Evolutionary conservation across 805 yeast species (phyloP), one percentile per base, ranked within the genome.

Genomic region (Myxozyma sirexii): DNA sequence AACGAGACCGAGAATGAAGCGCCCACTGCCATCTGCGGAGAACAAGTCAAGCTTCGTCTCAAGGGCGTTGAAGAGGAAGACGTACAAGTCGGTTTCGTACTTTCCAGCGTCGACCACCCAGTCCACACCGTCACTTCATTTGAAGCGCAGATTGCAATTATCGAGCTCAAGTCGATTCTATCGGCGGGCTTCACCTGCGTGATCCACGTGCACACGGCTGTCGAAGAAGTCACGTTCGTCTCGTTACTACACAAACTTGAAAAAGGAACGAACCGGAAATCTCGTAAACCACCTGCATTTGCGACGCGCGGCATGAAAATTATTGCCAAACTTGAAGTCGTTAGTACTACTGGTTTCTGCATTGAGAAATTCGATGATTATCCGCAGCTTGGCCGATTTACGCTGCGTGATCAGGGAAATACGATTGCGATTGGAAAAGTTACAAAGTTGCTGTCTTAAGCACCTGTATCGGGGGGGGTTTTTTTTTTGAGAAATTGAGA

Each of bases 241-340:
- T 85, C 85, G 70, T 82, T 94, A 74, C 80, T 91, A 72, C 98
- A 94, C 79, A 91, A 93, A 78, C 80, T 94, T 70, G 96, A 94
- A 76, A 93, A 89, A 80, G 97, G 97, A 65, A 91, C 98, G 59
- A 93, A 93, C 83, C 87, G 97, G 80, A 88, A 85, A 76, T 89
- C 97, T 62, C 94, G 91, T 83, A 91, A 89, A 75, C 89, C 99
- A 35, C 99, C 99, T 62, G 96, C 97, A 53, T 94, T 91, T 76
- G 99, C 98, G 65, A 94, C 93, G 78, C 89, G 90, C 82, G 99
- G 99, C 71, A 93, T 93, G 98, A 93, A 90, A 85, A 84, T 94
- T 69, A 92, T 94, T 74, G 99, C 97, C 35, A 83, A 87, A 45
- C 80, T 94, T 71, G 97, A 92, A 78, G 80, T 91, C 17, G 60